Percentiles rank a stretch among this genome's conserved stretches.
phyloP scores from a whole-genome alignment of 257 asterid species.

The Plantago major region DNA sequence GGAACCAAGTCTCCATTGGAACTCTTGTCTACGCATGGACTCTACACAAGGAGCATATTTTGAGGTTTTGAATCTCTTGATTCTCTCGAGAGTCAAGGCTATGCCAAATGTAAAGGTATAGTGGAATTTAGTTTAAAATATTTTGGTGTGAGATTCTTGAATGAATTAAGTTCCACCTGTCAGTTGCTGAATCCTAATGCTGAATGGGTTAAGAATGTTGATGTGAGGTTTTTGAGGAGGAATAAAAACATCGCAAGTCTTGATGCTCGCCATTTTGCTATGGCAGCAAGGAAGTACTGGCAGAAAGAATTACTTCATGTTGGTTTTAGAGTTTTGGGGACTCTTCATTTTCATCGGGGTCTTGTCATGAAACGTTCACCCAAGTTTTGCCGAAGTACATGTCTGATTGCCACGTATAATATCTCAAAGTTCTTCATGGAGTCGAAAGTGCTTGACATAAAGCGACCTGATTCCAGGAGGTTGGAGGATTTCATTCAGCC shows the following conservation, averaged over 20 bases:
- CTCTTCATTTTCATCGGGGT: constrained; percentile 28
- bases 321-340: constrained; percentile 40
- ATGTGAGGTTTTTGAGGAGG: constrained; percentile 19
- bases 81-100: constrained; percentile 19
- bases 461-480: constrained; percentile 11
- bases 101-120: constrained; percentile 1
- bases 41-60: constrained; percentile 26
- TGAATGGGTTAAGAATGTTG: constrained; percentile 39
- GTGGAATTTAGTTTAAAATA: constrained; percentile 34
- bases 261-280: constrained; percentile 37
- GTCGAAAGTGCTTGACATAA: constrained; percentile 17
- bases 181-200: constrained; percentile 45
- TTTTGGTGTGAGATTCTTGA: constrained; percentile 45
- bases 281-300: constrained; percentile 42
- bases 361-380: constrained; percentile 12
- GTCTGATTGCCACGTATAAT: constrained; percentile 32
- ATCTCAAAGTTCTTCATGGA: constrained; percentile 29
- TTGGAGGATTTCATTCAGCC: constrained; percentile 18
- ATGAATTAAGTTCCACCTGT: constrained; percentile 16
- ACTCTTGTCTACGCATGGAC: constrained; percentile 48
- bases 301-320: constrained; percentile 29
- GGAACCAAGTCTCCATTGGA: constrained; percentile 29
- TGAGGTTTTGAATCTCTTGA: constrained; percentile 29
- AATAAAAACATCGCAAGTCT: constrained; percentile 17
- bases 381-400: constrained; percentile 25